Base-by-base conservation (phyloP, 140 eudicot species). In the Flaveria floridana region DNA sequence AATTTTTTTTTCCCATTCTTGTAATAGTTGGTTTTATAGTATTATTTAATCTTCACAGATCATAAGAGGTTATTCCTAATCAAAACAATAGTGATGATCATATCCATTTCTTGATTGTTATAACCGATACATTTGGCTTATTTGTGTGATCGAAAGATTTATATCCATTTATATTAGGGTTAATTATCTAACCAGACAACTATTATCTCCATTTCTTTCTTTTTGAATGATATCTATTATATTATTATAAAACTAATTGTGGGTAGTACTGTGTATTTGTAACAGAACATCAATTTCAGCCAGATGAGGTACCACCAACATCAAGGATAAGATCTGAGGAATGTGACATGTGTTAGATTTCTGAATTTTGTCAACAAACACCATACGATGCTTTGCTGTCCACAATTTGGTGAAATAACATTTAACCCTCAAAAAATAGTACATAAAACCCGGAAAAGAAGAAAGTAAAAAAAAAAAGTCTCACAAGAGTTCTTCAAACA, bases 241-340 rank as follows among this genome's bases (percentile, higher is more conserved):
- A 55, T 39, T 41, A 56, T 15, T 68, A 70, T 70, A 28, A 70
- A 62, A 76, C 11, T 81, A 57, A 76, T 76, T 51, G 73, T 78
- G 78, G 72, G 70, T 25, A 4, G 64, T 42, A 76, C 74, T 77
- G 76, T 88, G 58, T 79, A 57, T 58, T 37, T 86, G 91, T 70
- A 80, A 82, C 91, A 86, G 96, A 84, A 89, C 82, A 89, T 80
- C 76, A 89, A 89, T 76, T 85, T 79, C 86, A 89, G 82, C 86
- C 91, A 86, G 82, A 89, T 84, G 85, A 84, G 89, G 85, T 80
- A 82, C 82, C 82, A 82, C 78, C 82, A 80, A 78, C 85, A 78
- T 74, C 89, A 84, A 76, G 87, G 89, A 88, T 88, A 76, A 84
- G 84, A 86, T 86, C 80, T 82, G 80, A 74, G 70, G 95, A 80